Conservation (phyloP, 768 basidiomycete species). For the Cyathus striatus region DNA sequence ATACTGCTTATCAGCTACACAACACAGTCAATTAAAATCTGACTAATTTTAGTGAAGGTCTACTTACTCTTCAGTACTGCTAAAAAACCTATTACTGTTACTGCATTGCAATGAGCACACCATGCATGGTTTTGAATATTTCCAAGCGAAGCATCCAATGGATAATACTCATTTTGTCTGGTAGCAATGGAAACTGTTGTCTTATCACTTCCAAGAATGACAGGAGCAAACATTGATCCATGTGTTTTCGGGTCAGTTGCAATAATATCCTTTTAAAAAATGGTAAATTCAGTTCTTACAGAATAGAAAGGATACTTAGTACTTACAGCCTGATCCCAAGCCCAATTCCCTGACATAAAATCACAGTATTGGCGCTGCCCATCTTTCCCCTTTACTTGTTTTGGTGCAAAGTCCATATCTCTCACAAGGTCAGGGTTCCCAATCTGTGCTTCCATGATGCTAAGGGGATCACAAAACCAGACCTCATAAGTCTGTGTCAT, state of each 20-base stretch:
- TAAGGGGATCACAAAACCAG: constrained; percentile 9
- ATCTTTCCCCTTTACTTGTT: constrained; percentile 15
- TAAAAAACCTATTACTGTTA: constrained; percentile 11
- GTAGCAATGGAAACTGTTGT: constrained; percentile 26
- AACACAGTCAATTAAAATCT: background rate
- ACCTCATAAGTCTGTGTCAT: constrained; percentile 18
- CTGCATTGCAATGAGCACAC: constrained; percentile 10
- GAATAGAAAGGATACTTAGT: background rate
- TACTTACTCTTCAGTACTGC: constrained; percentile 16
- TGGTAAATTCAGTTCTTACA: background rate
- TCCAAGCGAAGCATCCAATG: constrained; percentile 15
- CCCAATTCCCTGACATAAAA: constrained; percentile 21
- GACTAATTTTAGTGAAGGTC: background rate
- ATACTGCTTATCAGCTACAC: constrained; percentile 13
- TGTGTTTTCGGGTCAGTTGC: constrained; percentile 7
- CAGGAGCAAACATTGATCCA: constrained; percentile 17
- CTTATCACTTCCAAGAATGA: constrained; percentile 26
- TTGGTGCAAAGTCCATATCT: constrained; percentile 14
- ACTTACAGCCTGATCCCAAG: constrained; percentile 17
- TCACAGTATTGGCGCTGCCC: constrained; percentile 16
- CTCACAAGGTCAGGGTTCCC: constrained; percentile 9
- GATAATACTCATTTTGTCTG: constrained; percentile 21
- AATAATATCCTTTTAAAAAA: constrained; percentile 5
- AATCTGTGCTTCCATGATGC: constrained; percentile 13
- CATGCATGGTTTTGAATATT: constrained; percentile 10